Base-by-base conservation (phyloP, 1,284 basidiomycete genomes). In the Phellinidium pouzarii region DNA sequence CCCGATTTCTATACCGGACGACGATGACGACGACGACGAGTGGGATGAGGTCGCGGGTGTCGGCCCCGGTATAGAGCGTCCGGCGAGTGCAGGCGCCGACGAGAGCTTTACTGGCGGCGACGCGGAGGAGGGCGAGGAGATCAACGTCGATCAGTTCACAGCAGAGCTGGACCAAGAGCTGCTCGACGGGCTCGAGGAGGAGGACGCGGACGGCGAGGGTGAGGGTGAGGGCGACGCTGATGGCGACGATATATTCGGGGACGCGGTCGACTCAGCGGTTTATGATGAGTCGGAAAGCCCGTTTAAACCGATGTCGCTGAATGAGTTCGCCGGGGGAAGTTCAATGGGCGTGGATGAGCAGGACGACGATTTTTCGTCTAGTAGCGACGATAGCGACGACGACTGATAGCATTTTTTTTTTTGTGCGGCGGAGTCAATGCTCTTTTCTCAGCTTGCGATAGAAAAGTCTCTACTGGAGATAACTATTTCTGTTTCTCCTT, bases 301-400 rank as follows among this genome's bases (percentile, higher is more conserved):
- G 58, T 48, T 25, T 61, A 44, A 62, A 43, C 80, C 80, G 12
- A 73, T 83, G 27, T 79, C 80, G 40, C 58, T 83, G 62, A 74
- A 75, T 55, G 70, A 76, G 59, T 70, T 77, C 53, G 78, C 72
- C 12, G 69, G 68, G 29, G 75, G 68, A 37, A 49, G 38, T 45
- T 66, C 63, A 29, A 62, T 62, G 19, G 69, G 66, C 52, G 69
- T 60, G 43, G 72, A 73, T 36, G 79, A 84, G 34, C 34, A 27
- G 7, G 58, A 59, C 44, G 82, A 84, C 48, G 81, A 82, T 51
- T 80, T 73, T 53, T 73, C 77, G 38, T 77, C 76, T 36, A 84
- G 50, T 11, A 59, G 80, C 59, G 84, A 84, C 9, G 82, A 84
- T 3, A 84, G 79, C 61, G 84, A 87, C 58, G 81, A 86, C 44